Percentiles rank a stretch among this genome's conserved stretches.
Evolutionary conservation across 2,329 filamentous ascomycete species (phyloP).

Genomic region (Colletotrichum filicis): DNA sequence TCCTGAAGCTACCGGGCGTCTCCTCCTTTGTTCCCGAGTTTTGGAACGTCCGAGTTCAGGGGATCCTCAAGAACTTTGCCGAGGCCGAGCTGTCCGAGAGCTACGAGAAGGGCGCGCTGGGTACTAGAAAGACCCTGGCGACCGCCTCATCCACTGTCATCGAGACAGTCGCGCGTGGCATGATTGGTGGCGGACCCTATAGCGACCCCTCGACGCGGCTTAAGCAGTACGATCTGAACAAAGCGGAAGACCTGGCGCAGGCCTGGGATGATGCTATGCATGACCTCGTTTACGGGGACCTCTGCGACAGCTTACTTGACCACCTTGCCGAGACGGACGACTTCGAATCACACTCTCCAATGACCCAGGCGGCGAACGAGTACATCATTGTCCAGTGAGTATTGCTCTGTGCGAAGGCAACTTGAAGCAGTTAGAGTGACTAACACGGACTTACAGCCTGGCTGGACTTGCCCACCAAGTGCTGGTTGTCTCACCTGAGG

Average conservation of each 20-base stretch:
- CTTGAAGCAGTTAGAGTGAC: background rate
- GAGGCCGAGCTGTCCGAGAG: slow-evolving; percentile 80
- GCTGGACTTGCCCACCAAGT: slow-evolving; percentile 81
- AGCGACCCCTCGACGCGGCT: slow-evolving; percentile 35
- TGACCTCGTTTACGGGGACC: slow-evolving; percentile 73
- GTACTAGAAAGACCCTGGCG: slow-evolving; percentile 78
- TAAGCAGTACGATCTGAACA: slow-evolving; percentile 65
- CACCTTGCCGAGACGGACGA: slow-evolving; percentile 69
- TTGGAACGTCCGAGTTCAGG: slow-evolving; percentile 71
- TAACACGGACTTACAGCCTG: slow-evolving; percentile 57
- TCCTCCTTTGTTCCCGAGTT: slow-evolving; percentile 71
- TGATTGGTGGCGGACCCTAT: slow-evolving; percentile 68
- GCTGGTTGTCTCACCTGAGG: slow-evolving; percentile 79
- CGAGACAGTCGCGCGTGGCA: slow-evolving; percentile 75
- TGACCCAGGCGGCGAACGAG: slow-evolving; percentile 73
- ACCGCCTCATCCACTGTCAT: slow-evolving; percentile 77
- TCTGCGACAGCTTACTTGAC: slow-evolving; percentile 73
- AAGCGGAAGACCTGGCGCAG: slow-evolving; percentile 68
- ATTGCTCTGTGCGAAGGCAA: background rate
- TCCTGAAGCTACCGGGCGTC: slow-evolving; percentile 74
- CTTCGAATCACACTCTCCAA: slow-evolving; percentile 71
- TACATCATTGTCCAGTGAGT: slow-evolving; percentile 76
- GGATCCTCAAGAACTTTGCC: slow-evolving; percentile 69
- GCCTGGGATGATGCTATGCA: slow-evolving; percentile 77
- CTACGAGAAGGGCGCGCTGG: slow-evolving; percentile 82